Percentiles rank a stretch among this genome's conserved stretches.
phyloP scores from a whole-genome alignment of 768 basidiomycete species.

The Xerocomus brunneocitrinus region DNA sequence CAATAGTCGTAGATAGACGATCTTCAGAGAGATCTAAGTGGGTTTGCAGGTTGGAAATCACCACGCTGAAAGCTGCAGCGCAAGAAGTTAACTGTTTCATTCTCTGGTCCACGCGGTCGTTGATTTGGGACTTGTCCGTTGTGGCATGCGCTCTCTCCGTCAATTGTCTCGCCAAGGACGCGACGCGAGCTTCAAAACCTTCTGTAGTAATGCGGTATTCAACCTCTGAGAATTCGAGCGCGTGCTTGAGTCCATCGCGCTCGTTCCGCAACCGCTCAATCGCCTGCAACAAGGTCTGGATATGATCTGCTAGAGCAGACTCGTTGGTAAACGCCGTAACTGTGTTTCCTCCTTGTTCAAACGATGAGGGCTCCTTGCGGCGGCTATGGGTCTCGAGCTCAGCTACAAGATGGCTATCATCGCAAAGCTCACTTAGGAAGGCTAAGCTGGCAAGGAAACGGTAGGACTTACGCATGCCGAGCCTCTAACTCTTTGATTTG shows the following conservation, averaged over 20 bases:
- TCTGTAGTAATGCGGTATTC: constrained; percentile 65
- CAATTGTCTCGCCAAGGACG: constrained; percentile 26
- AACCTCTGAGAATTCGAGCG: constrained; percentile 62
- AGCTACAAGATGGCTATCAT: constrained; percentile 17
- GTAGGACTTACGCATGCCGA: constrained; percentile 24
- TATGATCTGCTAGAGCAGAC: constrained; percentile 33
- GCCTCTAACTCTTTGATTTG: constrained; percentile 24
- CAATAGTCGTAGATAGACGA: constrained; percentile 6
- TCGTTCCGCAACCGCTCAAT: constrained; percentile 66
- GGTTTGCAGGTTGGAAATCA: constrained; percentile 37
- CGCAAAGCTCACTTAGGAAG: not conserved
- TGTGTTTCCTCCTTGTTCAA: not conserved
- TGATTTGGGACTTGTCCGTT: not conserved
- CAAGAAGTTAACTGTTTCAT: constrained; percentile 32
- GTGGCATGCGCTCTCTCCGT: constrained; percentile 21
- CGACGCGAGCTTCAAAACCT: constrained; percentile 50
- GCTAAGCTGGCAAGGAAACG: not conserved
- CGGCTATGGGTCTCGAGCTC: constrained; percentile 11
- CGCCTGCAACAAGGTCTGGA: constrained; percentile 56
- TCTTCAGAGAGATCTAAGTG: constrained; percentile 22
- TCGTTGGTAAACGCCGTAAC: constrained; percentile 12
- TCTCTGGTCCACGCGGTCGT: constrained; percentile 7
- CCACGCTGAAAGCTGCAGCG: constrained; percentile 34
- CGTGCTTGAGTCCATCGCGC: constrained; percentile 56
- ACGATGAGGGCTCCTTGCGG: not conserved